Evolutionary conservation across 2,329 filamentous ascomycete genomes (phyloP).

Genomic region (Neonectria punicea): DNA sequence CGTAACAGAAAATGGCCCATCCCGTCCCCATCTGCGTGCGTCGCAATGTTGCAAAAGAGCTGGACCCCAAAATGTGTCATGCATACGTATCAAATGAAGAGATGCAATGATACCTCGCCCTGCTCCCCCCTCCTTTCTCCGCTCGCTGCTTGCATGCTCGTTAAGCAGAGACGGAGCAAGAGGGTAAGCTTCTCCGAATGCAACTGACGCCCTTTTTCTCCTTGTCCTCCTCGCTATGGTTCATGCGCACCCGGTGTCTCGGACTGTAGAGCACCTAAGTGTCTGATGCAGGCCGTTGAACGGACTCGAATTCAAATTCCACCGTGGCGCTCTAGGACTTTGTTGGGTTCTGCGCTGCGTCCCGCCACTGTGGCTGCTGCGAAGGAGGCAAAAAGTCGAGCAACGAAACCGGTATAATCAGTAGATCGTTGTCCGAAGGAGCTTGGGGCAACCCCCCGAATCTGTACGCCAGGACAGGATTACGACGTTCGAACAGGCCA

Average conservation of each 20-base stretch:
- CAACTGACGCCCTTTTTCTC: neutral
- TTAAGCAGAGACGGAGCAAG: neutral
- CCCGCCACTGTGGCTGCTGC: slow-evolving; percentile 10
- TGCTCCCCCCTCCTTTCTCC: neutral
- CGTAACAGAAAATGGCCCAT: neutral
- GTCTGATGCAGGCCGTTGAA: neutral
- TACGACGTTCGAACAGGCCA: slow-evolving; percentile 7
- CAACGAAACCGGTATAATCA: neutral
- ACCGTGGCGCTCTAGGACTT: neutral
- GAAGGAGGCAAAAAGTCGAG: neutral
- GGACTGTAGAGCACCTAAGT: neutral
- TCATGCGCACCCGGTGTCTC: slow-evolving; percentile 4
- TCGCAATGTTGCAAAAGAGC: slow-evolving; percentile 2
- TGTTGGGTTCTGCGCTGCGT: neutral
- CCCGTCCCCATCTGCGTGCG: neutral
- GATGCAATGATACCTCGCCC: slow-evolving; percentile 17
- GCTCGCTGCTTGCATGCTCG: neutral
- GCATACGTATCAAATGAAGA: slow-evolving; percentile 9
- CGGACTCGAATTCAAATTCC: neutral
- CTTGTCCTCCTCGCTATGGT: neutral
- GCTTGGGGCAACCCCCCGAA: neutral
- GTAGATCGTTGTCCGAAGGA: neutral
- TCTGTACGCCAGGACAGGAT: neutral
- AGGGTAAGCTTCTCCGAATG: slow-evolving; percentile 20
- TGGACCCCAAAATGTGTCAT: slow-evolving; percentile 21